Conservation (phyloP, 352 stramenopile genomes). For the Globisporangium recalcitrans region DNA sequence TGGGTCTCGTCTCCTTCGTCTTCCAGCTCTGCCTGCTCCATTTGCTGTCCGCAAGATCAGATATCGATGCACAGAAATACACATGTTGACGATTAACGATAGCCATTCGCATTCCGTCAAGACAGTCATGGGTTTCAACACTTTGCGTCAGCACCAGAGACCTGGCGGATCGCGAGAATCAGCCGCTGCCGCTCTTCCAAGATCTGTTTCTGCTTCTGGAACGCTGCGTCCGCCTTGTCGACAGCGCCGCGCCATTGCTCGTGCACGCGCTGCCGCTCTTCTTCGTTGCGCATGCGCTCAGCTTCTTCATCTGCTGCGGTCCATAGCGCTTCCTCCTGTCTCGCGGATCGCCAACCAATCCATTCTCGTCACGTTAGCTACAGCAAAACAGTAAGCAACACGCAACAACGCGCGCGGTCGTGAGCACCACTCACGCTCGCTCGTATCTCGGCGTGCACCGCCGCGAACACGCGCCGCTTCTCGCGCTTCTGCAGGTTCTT, state of each 20-base stretch:
- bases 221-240: constrained; percentile 25
- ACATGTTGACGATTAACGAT: neutral
- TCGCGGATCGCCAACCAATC: neutral
- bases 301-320: constrained; percentile 42
- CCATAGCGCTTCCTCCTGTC: constrained; percentile 33
- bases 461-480: constrained; percentile 57
- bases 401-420: neutral
- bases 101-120: neutral
- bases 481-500: constrained; percentile 82
- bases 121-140: neutral
- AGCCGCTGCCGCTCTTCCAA: constrained; percentile 45
- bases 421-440: constrained; percentile 25
- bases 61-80: neutral
- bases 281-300: constrained; percentile 53
- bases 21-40: constrained; percentile 22
- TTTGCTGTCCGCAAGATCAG: constrained; percentile 3
- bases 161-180: constrained; percentile 53
- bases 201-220: constrained; percentile 45
- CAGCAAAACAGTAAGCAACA: neutral
- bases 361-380: neutral
- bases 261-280: constrained; percentile 48
- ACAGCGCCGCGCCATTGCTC: constrained; percentile 49
- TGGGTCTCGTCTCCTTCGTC: constrained; percentile 12
- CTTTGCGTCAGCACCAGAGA: constrained; percentile 13
- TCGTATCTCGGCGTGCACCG: constrained; percentile 45